A percentile compares a stretch with the other conserved stretches of the same genome.
These are phyloP conservation scores for Flaveria brownii DNA, from an alignment of 129 eudicot genomes.

Conservation along the genomic window DNA sequence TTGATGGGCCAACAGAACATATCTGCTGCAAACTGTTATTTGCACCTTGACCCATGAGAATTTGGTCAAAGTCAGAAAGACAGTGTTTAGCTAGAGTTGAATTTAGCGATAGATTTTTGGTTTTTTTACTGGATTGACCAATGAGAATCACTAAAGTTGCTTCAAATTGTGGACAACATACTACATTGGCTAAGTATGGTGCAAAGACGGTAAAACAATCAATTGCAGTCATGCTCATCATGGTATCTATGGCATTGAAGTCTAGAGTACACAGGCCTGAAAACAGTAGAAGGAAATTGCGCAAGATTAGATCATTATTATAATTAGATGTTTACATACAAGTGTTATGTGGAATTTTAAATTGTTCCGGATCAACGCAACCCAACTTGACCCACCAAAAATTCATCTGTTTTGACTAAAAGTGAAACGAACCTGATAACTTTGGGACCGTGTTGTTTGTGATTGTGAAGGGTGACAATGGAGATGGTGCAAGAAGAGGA, in stretches of 20 bases:
- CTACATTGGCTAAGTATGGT: slow-evolving; percentile 81
- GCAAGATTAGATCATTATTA: not conserved
- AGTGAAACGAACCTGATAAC: slow-evolving; percentile 67
- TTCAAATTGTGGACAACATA: slow-evolving; percentile 92
- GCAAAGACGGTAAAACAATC: slow-evolving; percentile 90
- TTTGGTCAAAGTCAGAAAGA: slow-evolving; percentile 75
- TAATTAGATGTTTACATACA: slow-evolving; percentile 1
- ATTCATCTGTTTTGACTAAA: not conserved
- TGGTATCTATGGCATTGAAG: slow-evolving; percentile 58
- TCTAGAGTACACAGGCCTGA: slow-evolving; percentile 77
- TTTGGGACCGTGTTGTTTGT: slow-evolving; percentile 78
- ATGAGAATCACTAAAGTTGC: slow-evolving; percentile 79
- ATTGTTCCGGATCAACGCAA: no score
- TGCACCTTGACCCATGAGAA: slow-evolving; percentile 86
- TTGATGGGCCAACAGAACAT: slow-evolving; percentile 66
- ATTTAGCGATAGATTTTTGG: slow-evolving; percentile 68
- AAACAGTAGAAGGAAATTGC: not conserved
- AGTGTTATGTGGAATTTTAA: not conserved
- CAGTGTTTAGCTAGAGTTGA: slow-evolving; percentile 67
- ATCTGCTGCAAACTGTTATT: slow-evolving; percentile 63
- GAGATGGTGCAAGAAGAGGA: slow-evolving; percentile 96
- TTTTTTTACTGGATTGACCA: slow-evolving; percentile 80
- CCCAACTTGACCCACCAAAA: not conserved
- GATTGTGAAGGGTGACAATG: slow-evolving; percentile 85
- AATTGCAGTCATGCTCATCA: slow-evolving; percentile 73